Evolutionary conservation across 2,329 filamentous ascomycete genomes (phyloP), one percentile per base, ranked within the genome.

Genomic region (Cladophialophora psammophila): DNA sequence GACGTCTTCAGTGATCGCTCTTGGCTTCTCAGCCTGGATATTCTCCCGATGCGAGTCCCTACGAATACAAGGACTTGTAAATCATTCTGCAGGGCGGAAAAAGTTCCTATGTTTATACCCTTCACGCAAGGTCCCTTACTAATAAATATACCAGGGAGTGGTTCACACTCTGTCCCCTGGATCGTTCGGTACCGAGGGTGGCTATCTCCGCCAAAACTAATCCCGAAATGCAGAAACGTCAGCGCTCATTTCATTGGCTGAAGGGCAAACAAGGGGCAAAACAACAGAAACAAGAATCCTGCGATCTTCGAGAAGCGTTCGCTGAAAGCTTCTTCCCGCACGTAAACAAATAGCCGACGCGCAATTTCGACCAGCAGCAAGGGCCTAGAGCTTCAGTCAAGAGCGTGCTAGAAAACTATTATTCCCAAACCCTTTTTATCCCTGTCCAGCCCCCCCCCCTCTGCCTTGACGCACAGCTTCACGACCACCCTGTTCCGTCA

Each of bases 151-250:
- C 10, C 15, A 18, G 26, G 26, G 26, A 26, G 3, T n/a, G 15
- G 10, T 18, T 13, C 40, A 26, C 26, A 26, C 26, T 2, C 40
- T 42, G 3, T 5, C 9, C 42, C 42, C 7, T 48, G n/a, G n/a
- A 48, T 7, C 34, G 53, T 35, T 20, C 8, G 58, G 20, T 53
- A 32, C 55, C 20, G 32, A 8, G 34, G 20, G 48, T 53, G 45
- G 59, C 32, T 20, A 60, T 55, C 12, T 35, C 57, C 40, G 20
- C 18, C 57, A 8, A 5, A 18, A 50, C 59, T 61, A 61, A 40
- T 13, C 59, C 59, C 34, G 53, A 61, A 61, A 3, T 26, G 59
- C 59, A 38, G 59, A 61, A 61, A 36, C 34, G 48, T 61, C 45
- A 61, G 59, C 48, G 32, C 59, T 53, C 54, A 38, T 40, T 35